Conservation (phyloP, 148 eudicot genomes). For the Nyssa sinensis region DNA sequence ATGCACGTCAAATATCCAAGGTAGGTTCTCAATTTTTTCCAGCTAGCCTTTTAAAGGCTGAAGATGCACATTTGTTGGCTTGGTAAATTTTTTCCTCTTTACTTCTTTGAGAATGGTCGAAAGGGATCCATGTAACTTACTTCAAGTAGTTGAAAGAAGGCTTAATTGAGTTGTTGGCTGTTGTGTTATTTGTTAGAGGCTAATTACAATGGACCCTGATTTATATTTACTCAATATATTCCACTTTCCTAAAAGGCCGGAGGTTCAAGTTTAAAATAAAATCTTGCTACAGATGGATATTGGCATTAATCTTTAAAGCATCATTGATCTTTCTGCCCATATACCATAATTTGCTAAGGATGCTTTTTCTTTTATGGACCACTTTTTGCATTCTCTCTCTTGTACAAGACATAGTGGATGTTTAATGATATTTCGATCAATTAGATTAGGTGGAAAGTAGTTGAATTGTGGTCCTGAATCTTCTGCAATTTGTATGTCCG, state of each 20-base stretch:
- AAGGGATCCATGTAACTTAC: not conserved
- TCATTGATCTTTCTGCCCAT: not conserved
- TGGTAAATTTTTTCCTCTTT: not conserved
- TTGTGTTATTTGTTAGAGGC: not conserved
- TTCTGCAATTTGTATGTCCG: not conserved
- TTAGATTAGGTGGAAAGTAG: slow-evolving; percentile 12
- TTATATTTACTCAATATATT: not conserved
- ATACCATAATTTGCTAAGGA: slow-evolving; percentile 1
- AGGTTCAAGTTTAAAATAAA: not conserved
- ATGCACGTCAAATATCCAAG: slow-evolving; percentile 39
- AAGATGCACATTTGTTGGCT: not conserved
- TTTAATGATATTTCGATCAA: not conserved
- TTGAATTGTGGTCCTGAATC: slow-evolving; percentile 14
- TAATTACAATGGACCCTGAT: not conserved
- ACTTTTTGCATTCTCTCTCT: not conserved
- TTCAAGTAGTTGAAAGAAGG: slow-evolving; percentile 1
- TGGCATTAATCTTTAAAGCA: not conserved
- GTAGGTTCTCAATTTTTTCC: slow-evolving; percentile 20
- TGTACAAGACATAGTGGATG: not conserved
- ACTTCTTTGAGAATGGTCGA: not conserved
- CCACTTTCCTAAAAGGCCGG: not conserved
- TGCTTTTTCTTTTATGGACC: not conserved
- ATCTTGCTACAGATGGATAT: not conserved
- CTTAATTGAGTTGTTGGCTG: not conserved
- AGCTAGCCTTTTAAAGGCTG: not conserved